Base-by-base conservation (phyloP, 768 basidiomycete genomes). In the Peribolospora baueri region DNA sequence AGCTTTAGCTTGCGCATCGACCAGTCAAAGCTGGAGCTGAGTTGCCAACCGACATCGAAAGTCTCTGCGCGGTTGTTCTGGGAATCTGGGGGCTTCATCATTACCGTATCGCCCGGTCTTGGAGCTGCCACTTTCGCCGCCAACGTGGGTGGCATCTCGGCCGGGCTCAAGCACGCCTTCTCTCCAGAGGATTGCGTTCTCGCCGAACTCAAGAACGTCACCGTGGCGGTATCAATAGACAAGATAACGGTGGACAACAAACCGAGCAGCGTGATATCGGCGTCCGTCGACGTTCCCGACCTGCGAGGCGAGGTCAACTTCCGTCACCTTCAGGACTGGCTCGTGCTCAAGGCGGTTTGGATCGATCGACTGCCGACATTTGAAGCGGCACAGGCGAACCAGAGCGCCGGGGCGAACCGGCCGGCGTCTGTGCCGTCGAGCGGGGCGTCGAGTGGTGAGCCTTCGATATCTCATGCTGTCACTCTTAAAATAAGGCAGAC, bases 311-410 rank as follows among this genome's bases (percentile, higher is more conserved):
- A 73, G 5, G 74, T 90, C 46, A 77, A 80, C 25, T 81, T 95
- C 62, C 83, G 84, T 4, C 78, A 87, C 9, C 68, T 93, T 39
- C 87, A 90, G 67, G 88, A 93, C 64, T 78, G 90, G 53, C 72
- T 95, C 14, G 88, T 84, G 66, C 86, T 91, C 74, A 90, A 90
- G 66, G 86, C 87, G 5, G 84, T 91, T 9, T 91, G 87, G 85
- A 66, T 91, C 49, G 86, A 90, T 63, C 78, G 78, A 43, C 84
- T 90, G 38, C 84, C 85, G 0, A 69, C 82, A 6, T 75, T 88
- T 62, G 75, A 76, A 14, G 66, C 70, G 45, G 72, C 61, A n/a
- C 62, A 61, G 61, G 53, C 60, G n/a, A 61, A 65, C 43, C 61
- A 61, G 14, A 60, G 60, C 7, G 62, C 62, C 3, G 59, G 54